These are phyloP conservation scores for Saccharomycopsis sp. DNA, from an alignment of 805 yeast genomes.

Conservation along the genomic window DNA sequence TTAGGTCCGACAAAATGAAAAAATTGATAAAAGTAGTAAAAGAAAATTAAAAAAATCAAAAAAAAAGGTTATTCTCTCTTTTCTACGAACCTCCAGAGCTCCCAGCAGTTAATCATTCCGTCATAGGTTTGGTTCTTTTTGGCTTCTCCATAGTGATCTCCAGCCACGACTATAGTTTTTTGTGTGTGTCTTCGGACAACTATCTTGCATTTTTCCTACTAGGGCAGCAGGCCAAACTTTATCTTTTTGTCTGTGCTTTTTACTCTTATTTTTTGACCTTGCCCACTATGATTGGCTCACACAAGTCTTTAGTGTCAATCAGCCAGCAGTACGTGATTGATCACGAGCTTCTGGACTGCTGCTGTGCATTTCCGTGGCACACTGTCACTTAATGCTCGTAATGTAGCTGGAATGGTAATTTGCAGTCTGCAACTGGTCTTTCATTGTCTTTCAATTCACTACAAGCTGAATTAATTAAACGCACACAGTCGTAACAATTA, in stretches of 20 bases:
- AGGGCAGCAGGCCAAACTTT: neutral
- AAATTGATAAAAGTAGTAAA: too few species aligned
- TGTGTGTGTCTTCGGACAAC: constrained; percentile 1
- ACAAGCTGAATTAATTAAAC: too few species aligned
- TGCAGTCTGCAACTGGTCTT: neutral
- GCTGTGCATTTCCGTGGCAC: too few species aligned
- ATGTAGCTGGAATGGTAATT: neutral
- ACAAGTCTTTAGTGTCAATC: too few species aligned
- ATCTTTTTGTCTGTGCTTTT: neutral
- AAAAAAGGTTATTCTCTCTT: too few species aligned
- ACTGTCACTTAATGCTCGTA: neutral
- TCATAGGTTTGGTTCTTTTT: too few species aligned
- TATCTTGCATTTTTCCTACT: neutral
- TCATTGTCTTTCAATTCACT: neutral
- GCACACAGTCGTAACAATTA: too few species aligned
- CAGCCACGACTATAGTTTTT: too few species aligned
- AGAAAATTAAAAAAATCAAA: too few species aligned
- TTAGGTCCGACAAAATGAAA: too few species aligned
- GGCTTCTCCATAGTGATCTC: too few species aligned
- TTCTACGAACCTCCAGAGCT: too few species aligned
- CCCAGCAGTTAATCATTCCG: neutral
- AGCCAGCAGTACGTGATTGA: neutral
- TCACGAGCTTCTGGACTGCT: neutral
- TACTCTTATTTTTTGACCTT: neutral
- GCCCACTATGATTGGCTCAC: neutral